Evolutionary conservation across 2,329 filamentous ascomycete species (phyloP).

Genomic region (Coniella lustricola): DNA sequence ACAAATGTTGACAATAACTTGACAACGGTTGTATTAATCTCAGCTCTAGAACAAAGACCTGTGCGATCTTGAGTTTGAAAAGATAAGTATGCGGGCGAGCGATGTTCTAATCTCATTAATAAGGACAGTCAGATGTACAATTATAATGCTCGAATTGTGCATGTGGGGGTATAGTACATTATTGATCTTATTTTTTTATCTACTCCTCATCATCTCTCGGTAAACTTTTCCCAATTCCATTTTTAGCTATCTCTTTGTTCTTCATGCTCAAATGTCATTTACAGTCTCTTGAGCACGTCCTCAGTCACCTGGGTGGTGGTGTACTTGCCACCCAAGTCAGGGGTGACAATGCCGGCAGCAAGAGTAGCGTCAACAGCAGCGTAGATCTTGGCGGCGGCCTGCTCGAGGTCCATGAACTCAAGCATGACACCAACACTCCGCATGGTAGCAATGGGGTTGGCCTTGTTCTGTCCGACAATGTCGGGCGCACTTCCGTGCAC

Average conservation of each 20-base stretch:
- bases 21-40: too few species aligned
- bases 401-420: constrained; percentile 84
- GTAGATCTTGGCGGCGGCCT: constrained; percentile 84
- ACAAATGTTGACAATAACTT: too few species aligned
- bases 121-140: too few species aligned
- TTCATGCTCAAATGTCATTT: constrained; percentile 23
- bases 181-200: too few species aligned
- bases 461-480: constrained; percentile 86
- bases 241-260: not conserved
- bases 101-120: too few species aligned
- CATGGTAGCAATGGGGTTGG: constrained; percentile 93
- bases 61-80: too few species aligned
- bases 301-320: constrained; percentile 80
- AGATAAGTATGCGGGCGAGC: too few species aligned
- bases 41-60: too few species aligned
- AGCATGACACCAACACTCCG: constrained; percentile 90
- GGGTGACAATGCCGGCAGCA: constrained; percentile 75
- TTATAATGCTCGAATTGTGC: too few species aligned
- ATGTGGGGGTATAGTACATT: too few species aligned
- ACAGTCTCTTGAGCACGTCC: constrained; percentile 80
- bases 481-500: constrained; percentile 96
- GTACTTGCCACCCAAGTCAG: constrained; percentile 83
- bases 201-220: too few species aligned
- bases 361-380: constrained; percentile 85
- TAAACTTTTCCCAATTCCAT: not conserved